Evolutionary conservation across 2,329 filamentous ascomycete species (phyloP).

Genomic region (Alternaria sp.): DNA sequence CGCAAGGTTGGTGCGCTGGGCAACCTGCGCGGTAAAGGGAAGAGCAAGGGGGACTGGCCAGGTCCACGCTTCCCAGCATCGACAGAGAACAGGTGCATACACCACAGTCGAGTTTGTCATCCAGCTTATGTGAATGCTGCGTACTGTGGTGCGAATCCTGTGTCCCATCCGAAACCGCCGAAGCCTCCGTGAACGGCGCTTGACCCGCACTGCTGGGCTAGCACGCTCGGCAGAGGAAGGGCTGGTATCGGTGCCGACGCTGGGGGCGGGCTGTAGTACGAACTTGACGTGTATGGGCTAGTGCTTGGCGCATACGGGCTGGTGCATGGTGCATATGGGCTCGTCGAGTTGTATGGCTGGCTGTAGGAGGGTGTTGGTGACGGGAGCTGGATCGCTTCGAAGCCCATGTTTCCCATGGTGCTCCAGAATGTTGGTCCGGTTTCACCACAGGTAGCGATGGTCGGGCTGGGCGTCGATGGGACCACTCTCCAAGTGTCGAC

Average conservation of each 20-base stretch:
- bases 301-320: slow-evolving; percentile 54
- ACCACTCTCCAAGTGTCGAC: slow-evolving; percentile 91
- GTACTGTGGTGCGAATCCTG: slow-evolving; percentile 76
- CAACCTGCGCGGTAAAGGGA: slow-evolving; percentile 37
- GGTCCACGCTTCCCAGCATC: slow-evolving; percentile 49
- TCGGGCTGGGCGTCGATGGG: slow-evolving; percentile 83
- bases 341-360: slow-evolving; percentile 60
- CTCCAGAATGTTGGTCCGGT: slow-evolving; percentile 78
- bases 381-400: slow-evolving; percentile 74
- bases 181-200: slow-evolving; percentile 68
- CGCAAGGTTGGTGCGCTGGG: slow-evolving; percentile 49
- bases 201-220: slow-evolving; percentile 82
- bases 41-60: slow-evolving; percentile 49
- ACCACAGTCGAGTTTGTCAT: slow-evolving; percentile 26
- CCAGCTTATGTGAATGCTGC: slow-evolving; percentile 77
- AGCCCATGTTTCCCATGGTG: slow-evolving; percentile 63
- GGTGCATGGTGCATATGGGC: slow-evolving; percentile 49
- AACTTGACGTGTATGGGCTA: slow-evolving; percentile 70
- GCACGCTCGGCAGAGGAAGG: slow-evolving; percentile 84
- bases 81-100: slow-evolving; percentile 32
- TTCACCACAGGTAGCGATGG: slow-evolving; percentile 72
- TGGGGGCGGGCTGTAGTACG: slow-evolving; percentile 81
- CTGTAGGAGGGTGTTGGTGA: slow-evolving; percentile 83
- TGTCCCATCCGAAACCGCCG: slow-evolving; percentile 83
- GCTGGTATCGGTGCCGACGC: slow-evolving; percentile 75